A percentile compares a stretch with the other conserved stretches of the same genome.
phyloP scores from a whole-genome alignment of 352 stramenopile species.

The Globisporangium radiosum region DNA sequence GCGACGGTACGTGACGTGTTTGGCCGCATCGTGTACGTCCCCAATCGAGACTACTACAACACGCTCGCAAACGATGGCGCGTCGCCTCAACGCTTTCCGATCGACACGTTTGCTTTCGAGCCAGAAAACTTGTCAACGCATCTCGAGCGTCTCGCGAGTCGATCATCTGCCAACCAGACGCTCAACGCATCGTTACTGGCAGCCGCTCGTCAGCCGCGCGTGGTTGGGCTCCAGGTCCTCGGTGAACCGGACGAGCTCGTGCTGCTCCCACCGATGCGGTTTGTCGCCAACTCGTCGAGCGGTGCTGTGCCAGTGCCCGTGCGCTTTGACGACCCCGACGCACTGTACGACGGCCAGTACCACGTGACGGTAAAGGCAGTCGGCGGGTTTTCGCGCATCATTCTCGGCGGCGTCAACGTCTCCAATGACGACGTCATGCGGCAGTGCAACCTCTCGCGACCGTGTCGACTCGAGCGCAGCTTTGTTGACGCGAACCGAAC shows the following conservation, averaged over 20 bases:
- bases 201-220: slow-evolving; percentile 14
- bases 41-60: slow-evolving; percentile 52
- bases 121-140: slow-evolving; percentile 3
- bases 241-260: slow-evolving; percentile 37
- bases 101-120: slow-evolving; percentile 39
- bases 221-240: slow-evolving; percentile 44
- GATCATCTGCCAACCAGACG: too few relatives aligned
- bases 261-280: slow-evolving; percentile 37
- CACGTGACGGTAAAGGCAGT: slow-evolving; percentile 34
- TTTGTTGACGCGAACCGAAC: slow-evolving; percentile 13
- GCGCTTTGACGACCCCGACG: slow-evolving; percentile 50
- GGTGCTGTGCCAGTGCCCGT: slow-evolving; percentile 25
- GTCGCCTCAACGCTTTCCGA: not conserved
- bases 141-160: not conserved
- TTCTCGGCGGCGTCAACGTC: slow-evolving; percentile 30
- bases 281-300: slow-evolving; percentile 19
- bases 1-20: slow-evolving; percentile 18
- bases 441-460: slow-evolving; percentile 36
- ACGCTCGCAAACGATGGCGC: not conserved
- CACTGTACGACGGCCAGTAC: slow-evolving; percentile 28
- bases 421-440: slow-evolving; percentile 49
- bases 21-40: slow-evolving; percentile 37
- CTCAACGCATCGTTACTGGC: not conserved
- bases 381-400: slow-evolving; percentile 26
- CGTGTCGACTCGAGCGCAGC: slow-evolving; percentile 35